phyloP scores from a whole-genome alignment of 2,329 filamentous ascomycete genomes.

The Pezicula carpinea region DNA sequence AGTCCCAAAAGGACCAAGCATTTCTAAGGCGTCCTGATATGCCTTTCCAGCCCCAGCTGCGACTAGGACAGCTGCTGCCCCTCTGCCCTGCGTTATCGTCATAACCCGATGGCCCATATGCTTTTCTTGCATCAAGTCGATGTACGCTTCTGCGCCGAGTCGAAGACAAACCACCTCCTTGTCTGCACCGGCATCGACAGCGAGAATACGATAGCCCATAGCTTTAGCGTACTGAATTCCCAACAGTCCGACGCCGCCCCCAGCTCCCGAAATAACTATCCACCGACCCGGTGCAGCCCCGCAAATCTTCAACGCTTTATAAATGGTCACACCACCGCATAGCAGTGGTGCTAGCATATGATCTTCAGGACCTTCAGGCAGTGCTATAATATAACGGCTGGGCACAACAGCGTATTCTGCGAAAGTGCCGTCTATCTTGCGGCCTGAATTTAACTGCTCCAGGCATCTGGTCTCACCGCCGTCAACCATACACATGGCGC shows the following conservation, averaged over 20 bases:
- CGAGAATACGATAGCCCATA: constrained; percentile 14
- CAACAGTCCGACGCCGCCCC: constrained; percentile 20
- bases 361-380: constrained; percentile 44
- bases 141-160: constrained; percentile 18
- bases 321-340: constrained; percentile 72
- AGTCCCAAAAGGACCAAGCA: constrained; percentile 11
- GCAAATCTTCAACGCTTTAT: constrained; percentile 55
- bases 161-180: constrained; percentile 14
- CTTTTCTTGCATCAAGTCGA: constrained; percentile 23
- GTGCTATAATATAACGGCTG: constrained; percentile 51
- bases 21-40: constrained; percentile 33
- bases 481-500: constrained; percentile 32
- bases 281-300: constrained; percentile 27
- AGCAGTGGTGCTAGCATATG: constrained; percentile 59
- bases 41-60: constrained; percentile 40
- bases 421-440: constrained; percentile 24
- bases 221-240: constrained; percentile 20
- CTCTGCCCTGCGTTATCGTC: constrained; percentile 25
- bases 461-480: constrained; percentile 34
- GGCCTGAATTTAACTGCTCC: constrained; percentile 29
- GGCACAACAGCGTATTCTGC: constrained; percentile 40
- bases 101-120: constrained; percentile 20
- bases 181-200: constrained; percentile 23
- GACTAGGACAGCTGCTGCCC: constrained; percentile 55
- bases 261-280: constrained; percentile 21